These are phyloP conservation scores for Filobasidium floriforme DNA, from an alignment of 768 basidiomycete species.

Conservation along the genomic window DNA sequence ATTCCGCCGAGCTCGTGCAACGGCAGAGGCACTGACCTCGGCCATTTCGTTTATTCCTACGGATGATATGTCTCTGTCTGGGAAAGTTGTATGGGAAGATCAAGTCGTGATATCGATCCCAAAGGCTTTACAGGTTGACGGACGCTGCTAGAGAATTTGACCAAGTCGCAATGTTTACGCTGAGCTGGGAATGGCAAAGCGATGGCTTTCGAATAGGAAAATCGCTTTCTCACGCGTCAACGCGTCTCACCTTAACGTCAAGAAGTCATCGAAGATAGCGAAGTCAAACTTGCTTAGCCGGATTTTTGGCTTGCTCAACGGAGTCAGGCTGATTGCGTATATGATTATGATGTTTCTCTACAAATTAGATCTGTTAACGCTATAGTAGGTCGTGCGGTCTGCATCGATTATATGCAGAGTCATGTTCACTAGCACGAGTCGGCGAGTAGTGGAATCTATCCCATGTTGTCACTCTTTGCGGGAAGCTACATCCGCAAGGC, in stretches of 20 bases:
- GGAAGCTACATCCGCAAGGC: too few relatives aligned
- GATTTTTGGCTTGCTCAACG: background rate
- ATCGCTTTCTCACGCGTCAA: constrained; percentile 1
- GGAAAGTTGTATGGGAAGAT: too few relatives aligned
- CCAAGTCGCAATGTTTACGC: constrained; percentile 2
- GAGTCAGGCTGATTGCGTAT: background rate
- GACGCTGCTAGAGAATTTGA: background rate
- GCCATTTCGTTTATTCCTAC: background rate
- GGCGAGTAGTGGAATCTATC: too few relatives aligned
- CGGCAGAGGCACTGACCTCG: constrained; percentile 7
- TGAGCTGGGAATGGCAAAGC: background rate
- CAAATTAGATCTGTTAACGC: background rate
- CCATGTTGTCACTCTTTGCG: too few relatives aligned
- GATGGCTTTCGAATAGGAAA: background rate
- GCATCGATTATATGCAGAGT: background rate
- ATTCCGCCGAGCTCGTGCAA: background rate
- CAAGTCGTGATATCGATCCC: too few relatives aligned
- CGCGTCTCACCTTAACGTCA: background rate
- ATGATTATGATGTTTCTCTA: background rate
- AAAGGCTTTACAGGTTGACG: too few relatives aligned
- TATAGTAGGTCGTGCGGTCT: background rate
- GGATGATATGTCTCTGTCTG: too few relatives aligned
- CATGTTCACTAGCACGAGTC: too few relatives aligned
- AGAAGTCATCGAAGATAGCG: background rate
- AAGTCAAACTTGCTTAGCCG: background rate